Evolutionary conservation across 495 filamentous ascomycete genomes (phyloP), one percentile per base, ranked within the genome.

Genomic region (Lepraria neglecta): DNA sequence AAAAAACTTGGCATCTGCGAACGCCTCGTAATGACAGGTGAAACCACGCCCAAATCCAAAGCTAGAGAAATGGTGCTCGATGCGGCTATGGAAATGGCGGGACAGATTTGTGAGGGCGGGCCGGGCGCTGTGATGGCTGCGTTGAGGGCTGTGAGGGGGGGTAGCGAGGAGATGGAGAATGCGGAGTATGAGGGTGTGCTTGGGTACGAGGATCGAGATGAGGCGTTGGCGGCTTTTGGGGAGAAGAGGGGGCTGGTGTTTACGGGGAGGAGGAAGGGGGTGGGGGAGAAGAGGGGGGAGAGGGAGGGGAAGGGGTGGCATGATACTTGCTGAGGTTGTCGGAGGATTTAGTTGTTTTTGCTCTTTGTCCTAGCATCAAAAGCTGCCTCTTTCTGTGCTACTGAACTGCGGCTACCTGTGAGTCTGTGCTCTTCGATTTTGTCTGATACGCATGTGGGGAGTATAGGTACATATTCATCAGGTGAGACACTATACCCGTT

Each of bases 1-100:
- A 89, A 90, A 66, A 87, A 87, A 69, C 72, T 96, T 11, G 92
- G 94, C 4, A 74, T 97, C 17, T 91, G 86, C 43, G 89, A 96
- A 72, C 77, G 92, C 50, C 70, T 97, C 30, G 89, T 95, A 12
- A 84, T 31, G 53, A 67, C 67, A 64, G 73, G 70, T 62, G 63
- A 50, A 0, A 45, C 6, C 40, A 19, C 10, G 38, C 66, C 53
- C 69, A 74, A 53, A 74, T 76, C 51, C 80, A 76, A 76, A 30
- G 87, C 84, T 40, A 74, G 87, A 42, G 79, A 81, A 60, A 79
- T 77, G 70, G 89, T 87, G 33, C 72, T 95, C 48, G 80, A 79
- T 15, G 86, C 85, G 72, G 87, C 90, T 56, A 81, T 97, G 55
- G 81, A 84, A 68, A 69, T 97, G 54, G 94, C 91, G 12, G 68